Evolutionary conservation across 441 rosid genomes (phyloP), one percentile per base, ranked within the genome.

Genomic region (Erysimum cheiri): DNA sequence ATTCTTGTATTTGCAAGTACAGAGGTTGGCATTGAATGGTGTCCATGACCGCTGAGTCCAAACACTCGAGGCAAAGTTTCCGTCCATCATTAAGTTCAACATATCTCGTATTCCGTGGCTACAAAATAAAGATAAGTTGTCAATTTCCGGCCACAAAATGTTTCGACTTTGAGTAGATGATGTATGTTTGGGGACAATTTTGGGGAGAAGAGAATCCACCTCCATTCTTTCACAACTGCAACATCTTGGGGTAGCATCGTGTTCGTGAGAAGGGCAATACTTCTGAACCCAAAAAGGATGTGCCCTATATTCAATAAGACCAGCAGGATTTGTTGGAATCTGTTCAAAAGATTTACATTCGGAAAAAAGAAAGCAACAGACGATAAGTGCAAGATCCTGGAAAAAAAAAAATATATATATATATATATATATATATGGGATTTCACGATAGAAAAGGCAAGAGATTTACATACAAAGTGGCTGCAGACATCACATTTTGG

Each of bases 191-290:
- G 10, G 40, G 48, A 32, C 44, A 56, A 11, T 15, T 33, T 32
- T 7, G 1, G 10, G 40, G 48, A 32, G 50, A 56, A 11, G 54
- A 61, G 46, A 59, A 84, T 68, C 67, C 61, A 88, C 95, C 88
- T 89, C 92, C 92, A 87, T 87, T 77, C 95, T 81, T 77, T 89
- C 95, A 62, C 95, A 89, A 73, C 95, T 89, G 80, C 95, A 89
- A 81, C 95, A 89, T 60, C 95, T 79, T 9, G 95, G 90, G 58
- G 95, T 89, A 60, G 80, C 87, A 55, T 89, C 92, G 49, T 80
- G 85, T 71, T 89, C 95, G 55, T 89, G 95, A 78, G 85, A 74
- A 60, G 95, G 95, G 62, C 95, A 88, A 73, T 88, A 88, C 81
- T 88, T 89, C 74, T 89, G 95, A 43, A 75, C 49, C 95, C 95